A percentile compares a stretch with the other conserved stretches of the same genome.
Evolutionary conservation across 1,284 basidiomycete species (phyloP).

Genomic region (Ganoderma boninense): DNA sequence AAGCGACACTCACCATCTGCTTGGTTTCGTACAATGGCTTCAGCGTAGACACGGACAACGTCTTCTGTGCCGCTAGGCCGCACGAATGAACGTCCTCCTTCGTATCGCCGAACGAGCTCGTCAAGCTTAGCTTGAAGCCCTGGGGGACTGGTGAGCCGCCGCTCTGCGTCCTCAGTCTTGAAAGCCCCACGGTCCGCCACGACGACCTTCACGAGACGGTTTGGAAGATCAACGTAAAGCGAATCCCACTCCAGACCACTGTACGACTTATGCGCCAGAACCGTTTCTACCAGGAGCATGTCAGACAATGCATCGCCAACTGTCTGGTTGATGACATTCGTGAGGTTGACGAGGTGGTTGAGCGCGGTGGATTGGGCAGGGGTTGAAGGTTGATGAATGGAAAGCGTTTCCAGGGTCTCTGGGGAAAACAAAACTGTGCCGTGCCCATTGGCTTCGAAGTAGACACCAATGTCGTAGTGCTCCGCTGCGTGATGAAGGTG

Average conservation of each 20-base stretch:
- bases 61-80: constrained; percentile 98
- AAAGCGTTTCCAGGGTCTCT: constrained; percentile 68
- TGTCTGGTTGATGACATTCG: constrained; percentile 95
- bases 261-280: constrained; percentile 90
- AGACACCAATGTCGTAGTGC: constrained; percentile 93
- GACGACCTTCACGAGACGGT: constrained; percentile 95
- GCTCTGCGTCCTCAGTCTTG: constrained; percentile 94
- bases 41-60: constrained; percentile 97
- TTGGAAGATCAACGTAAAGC: constrained; percentile 94
- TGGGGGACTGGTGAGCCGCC: constrained; percentile 82
- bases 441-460: constrained; percentile 99
- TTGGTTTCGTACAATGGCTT: constrained; percentile 79
- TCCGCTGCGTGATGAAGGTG: constrained; percentile 98
- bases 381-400: constrained; percentile 74
- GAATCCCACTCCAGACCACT: constrained; percentile 92
- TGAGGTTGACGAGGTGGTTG: constrained; percentile 79
- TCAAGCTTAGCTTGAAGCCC: constrained; percentile 92
- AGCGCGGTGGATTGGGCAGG: constrained; percentile 85
- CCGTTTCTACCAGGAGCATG: constrained; percentile 94
- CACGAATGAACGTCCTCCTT: constrained; percentile 92
- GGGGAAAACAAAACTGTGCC: constrained; percentile 96
- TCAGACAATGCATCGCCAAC: constrained; percentile 98
- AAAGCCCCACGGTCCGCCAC: constrained; percentile 89
- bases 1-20: constrained; percentile 72
- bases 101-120: constrained; percentile 82